Evolutionary conservation across 2,329 filamentous ascomycete species (phyloP).

Genomic region (Penicillium sp.): DNA sequence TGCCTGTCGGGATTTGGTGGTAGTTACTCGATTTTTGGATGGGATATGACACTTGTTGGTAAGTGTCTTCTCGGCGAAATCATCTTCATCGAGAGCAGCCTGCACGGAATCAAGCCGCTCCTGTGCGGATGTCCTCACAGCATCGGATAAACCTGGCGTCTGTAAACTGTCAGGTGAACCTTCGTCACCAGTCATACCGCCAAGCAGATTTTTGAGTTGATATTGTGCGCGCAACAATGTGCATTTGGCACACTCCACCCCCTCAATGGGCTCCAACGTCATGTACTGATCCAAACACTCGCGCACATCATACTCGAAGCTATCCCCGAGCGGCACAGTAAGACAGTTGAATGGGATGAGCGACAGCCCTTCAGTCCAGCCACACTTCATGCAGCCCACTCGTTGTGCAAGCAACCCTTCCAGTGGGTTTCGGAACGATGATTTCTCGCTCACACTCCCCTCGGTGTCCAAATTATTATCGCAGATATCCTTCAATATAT

Average conservation of each 20-base stretch:
- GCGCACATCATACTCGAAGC: slow-evolving; percentile 67
- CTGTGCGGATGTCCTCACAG: slow-evolving; percentile 43
- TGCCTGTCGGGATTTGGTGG: slow-evolving; percentile 86
- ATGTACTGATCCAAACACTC: slow-evolving; percentile 84
- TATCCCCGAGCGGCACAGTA: slow-evolving; percentile 74
- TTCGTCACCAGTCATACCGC: slow-evolving; percentile 41
- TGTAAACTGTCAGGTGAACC: slow-evolving; percentile 20
- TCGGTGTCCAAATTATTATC: slow-evolving; percentile 8
- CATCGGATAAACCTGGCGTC: slow-evolving; percentile 31
- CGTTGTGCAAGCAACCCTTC: slow-evolving; percentile 86
- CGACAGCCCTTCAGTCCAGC: slow-evolving; percentile 81
- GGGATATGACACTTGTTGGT: slow-evolving; percentile 65
- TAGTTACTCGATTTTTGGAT: slow-evolving; percentile 67
- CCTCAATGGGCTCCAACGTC: slow-evolving; percentile 78
- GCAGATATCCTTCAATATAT: slow-evolving; percentile 28
- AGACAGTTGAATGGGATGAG: slow-evolving; percentile 94
- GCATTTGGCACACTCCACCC: slow-evolving; percentile 89
- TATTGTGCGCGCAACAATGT: slow-evolving; percentile 66
- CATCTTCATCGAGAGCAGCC: slow-evolving; percentile 72
- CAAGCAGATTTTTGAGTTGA: slow-evolving; percentile 51
- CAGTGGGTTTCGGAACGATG: slow-evolving; percentile 67
- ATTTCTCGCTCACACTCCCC: slow-evolving; percentile 18
- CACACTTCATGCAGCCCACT: slow-evolving; percentile 82
- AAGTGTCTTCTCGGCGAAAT: slow-evolving; percentile 71
- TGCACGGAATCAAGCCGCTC: slow-evolving; percentile 66